phyloP scores from a whole-genome alignment of 495 filamentous ascomycete genomes.

The Terfezia claveryi region DNA sequence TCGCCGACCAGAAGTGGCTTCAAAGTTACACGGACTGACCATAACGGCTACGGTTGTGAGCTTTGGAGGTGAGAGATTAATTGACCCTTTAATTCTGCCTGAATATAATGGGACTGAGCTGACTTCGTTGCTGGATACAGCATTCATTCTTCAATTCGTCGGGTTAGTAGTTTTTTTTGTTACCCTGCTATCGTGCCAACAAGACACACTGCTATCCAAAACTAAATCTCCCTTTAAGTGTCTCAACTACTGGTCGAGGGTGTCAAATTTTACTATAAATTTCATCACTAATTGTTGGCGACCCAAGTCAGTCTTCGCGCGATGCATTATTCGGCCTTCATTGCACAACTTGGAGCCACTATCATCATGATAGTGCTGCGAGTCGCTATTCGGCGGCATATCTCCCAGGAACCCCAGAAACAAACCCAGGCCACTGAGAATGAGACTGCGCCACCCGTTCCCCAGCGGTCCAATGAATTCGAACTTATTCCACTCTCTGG shows the following conservation, averaged over 20 bases:
- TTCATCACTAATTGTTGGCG: too few relatives aligned
- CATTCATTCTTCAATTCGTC: conserved; percentile 6
- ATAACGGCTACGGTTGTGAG: conserved; percentile 3
- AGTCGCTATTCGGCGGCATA: neutral
- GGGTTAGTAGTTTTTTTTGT: conserved; percentile 1
- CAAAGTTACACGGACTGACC: neutral
- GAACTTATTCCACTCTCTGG: too few relatives aligned
- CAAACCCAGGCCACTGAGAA: too few relatives aligned
- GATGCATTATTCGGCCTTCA: conserved; percentile 4
- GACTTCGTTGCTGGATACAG: neutral
- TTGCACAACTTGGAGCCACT: conserved; percentile 4
- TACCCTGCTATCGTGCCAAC: too few relatives aligned
- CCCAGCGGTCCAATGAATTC: too few relatives aligned
- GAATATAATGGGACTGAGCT: neutral
- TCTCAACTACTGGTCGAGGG: too few relatives aligned
- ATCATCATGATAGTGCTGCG: conserved; percentile 3
- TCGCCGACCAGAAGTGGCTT: neutral
- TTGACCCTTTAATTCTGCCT: conserved; percentile 13
- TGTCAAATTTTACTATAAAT: too few relatives aligned
- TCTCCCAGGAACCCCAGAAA: too few relatives aligned
- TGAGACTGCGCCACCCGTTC: too few relatives aligned
- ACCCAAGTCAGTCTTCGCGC: neutral
- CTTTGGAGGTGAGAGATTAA: conserved; percentile 12
- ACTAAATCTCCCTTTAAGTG: too few relatives aligned
- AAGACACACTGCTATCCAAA: too few relatives aligned